Evolutionary conservation across 805 yeast genomes (phyloP), one percentile per base, ranked within the genome.

Genomic region (Candida lessepsii): DNA sequence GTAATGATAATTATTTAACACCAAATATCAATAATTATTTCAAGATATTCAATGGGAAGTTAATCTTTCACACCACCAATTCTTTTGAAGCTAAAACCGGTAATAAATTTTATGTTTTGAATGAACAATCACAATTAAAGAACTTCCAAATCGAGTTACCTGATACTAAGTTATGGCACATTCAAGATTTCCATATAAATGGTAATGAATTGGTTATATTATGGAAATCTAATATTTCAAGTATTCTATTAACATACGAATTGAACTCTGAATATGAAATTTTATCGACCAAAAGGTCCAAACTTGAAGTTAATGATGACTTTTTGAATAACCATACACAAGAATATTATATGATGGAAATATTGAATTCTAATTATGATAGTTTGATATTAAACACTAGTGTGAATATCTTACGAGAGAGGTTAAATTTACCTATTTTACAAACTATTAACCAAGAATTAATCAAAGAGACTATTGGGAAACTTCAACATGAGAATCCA

Each of bases 161-260:
- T 10, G 13, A 23, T 9, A 25, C 24, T 9, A 16, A 18, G 1
- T 56, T 68, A 14, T 78, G 81, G 81, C 59, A 67, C 28, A 60
- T 76, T 31, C 69, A 72, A 42, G 81, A 76, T 47, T 59, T 47
- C 36, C 32, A 39, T 27, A 27, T 41, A 5, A 30, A 37, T 9
- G 3, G 38, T 5, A 17, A 33, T 4, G 38, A 33, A 18, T 21
- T 53, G 7, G 31, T 36, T 13, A 70, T 67, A 47, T 60, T 82
- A 24, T 80, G 86, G 86, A 83, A 81, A 52, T 77, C 85, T 48
- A 81, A 82, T 46, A 70, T 76, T 2, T 69, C 76, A 1, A 73
- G 80, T 10, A 60, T 70, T 29, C 47, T 76, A n/a, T 69, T 70
- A 5, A 47, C 49, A 2, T 59, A 57, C 36, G 25, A 29, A 1